Evolutionary conservation across 108 stramenopile species (phyloP).

Genomic region (Conticribra weissflogii): DNA sequence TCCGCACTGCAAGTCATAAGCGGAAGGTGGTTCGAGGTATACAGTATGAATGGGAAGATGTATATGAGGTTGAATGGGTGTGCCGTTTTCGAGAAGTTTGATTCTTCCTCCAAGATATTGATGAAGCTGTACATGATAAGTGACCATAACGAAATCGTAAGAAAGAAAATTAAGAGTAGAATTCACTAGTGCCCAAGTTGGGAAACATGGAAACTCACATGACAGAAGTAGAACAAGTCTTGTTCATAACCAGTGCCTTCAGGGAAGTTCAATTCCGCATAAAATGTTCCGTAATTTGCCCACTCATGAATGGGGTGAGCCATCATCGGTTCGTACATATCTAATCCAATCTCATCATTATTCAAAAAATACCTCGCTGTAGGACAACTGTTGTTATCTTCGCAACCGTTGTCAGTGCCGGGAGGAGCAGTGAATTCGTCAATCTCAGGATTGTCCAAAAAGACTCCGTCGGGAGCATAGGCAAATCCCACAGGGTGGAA

Average conservation of each 20-base stretch:
- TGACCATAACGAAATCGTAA: background rate
- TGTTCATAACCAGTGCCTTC: conserved; percentile 38
- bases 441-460: conserved; percentile 74
- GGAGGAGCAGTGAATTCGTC: conserved; percentile 47
- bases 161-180: conserved; percentile 3
- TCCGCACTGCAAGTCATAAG: conserved; percentile 76
- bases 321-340: conserved; percentile 79
- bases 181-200: conserved; percentile 8
- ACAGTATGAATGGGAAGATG: conserved; percentile 9
- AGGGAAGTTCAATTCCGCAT: conserved; percentile 57
- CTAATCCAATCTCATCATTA: conserved; percentile 77
- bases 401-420: conserved; percentile 18
- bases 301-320: conserved; percentile 77
- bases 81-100: conserved; percentile 62
- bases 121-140: conserved; percentile 46
- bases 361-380: conserved; percentile 78
- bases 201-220: conserved; percentile 47
- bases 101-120: conserved; percentile 69
- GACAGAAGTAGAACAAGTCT: conserved; percentile 94
- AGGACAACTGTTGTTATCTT: conserved; percentile 47
- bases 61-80: conserved; percentile 11
- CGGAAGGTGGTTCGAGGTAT: conserved; percentile 9
- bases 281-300: conserved; percentile 56
- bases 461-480: conserved; percentile 87
- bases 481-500: conserved; percentile 91